Conservation (phyloP, 768 basidiomycete genomes). For the Boletus insuetus region DNA sequence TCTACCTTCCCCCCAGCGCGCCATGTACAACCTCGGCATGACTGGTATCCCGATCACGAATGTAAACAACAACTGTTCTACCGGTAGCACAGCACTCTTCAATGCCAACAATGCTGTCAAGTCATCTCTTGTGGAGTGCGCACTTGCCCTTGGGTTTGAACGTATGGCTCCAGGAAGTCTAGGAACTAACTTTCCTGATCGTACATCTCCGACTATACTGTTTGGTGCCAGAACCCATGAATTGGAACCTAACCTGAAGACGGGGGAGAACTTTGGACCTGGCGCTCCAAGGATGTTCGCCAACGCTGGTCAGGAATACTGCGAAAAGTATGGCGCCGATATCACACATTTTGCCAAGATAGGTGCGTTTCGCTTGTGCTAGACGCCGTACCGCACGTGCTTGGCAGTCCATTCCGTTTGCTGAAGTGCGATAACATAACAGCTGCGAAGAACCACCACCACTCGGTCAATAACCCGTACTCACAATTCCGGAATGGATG, state of each 20-base stretch:
- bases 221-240: conserved; percentile 44
- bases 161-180: conserved; percentile 78
- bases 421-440: conserved; percentile 3
- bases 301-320: conserved; percentile 74
- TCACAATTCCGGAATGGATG: conserved; percentile 82
- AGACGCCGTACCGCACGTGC: background rate
- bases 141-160: conserved; percentile 83
- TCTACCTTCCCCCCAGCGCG: conserved; percentile 43
- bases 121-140: conserved; percentile 67
- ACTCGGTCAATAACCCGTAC: conserved; percentile 81
- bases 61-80: conserved; percentile 87
- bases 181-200: conserved; percentile 59
- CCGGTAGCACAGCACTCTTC: conserved; percentile 75
- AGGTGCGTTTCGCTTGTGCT: conserved; percentile 40
- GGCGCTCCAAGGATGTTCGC: conserved; percentile 71
- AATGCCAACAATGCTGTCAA: conserved; percentile 71
- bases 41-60: conserved; percentile 83
- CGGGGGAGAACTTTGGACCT: conserved; percentile 66
- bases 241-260: conserved; percentile 42
- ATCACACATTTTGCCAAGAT: conserved; percentile 73
- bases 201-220: conserved; percentile 45
- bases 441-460: conserved; percentile 84
- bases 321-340: conserved; percentile 66
- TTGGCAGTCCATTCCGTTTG: background rate
- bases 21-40: conserved; percentile 79